A percentile compares a stretch with the other conserved stretches of the same genome.
Conservation (phyloP, 441 rosid species). For the Pelargonium australe region DNA sequence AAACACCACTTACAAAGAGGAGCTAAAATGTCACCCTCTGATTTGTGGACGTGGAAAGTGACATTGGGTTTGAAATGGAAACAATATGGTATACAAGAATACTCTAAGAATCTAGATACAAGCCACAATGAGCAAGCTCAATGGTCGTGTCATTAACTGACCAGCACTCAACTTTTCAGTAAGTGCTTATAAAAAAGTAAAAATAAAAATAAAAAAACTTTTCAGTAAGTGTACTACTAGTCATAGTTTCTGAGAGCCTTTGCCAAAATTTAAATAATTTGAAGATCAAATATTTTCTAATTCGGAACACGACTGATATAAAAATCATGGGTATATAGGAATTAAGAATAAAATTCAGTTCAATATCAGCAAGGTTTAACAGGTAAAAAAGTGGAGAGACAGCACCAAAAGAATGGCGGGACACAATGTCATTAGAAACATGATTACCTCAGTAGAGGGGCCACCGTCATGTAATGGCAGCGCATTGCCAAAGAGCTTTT, state of each 20-base stretch:
- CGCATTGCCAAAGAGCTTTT: slow-evolving; percentile 65
- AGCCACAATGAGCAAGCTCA: neutral
- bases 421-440: slow-evolving; percentile 10
- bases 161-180: neutral
- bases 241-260: neutral
- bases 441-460: slow-evolving; percentile 55
- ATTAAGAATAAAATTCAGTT: neutral
- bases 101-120: neutral
- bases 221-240: neutral
- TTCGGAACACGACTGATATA: neutral
- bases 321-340: neutral
- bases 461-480: slow-evolving; percentile 43
- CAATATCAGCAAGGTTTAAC: neutral
- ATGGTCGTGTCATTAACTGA: too few species aligned
- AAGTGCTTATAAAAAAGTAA: neutral
- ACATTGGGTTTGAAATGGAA: slow-evolving; percentile 1
- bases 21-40: neutral
- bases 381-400: neutral
- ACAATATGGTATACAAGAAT: neutral
- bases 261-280: neutral
- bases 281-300: neutral
- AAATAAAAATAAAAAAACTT: neutral
- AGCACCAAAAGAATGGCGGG: neutral
- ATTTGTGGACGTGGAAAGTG: neutral
- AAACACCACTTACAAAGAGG: neutral